Base-by-base conservation (phyloP, 768 basidiomycete species). In the Termitomyces sp. region DNA sequence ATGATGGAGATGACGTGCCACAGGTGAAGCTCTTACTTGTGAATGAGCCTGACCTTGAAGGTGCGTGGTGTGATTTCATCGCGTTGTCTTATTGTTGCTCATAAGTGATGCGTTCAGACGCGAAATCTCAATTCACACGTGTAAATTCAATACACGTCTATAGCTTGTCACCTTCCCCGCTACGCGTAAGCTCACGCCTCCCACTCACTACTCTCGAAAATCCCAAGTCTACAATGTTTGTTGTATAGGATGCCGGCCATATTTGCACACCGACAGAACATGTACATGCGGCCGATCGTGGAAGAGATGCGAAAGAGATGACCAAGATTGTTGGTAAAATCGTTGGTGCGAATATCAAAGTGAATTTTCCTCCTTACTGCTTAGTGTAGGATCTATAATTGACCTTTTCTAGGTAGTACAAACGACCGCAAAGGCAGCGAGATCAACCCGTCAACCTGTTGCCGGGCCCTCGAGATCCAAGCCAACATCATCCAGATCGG, bases 101-200 rank as follows among this genome's bases (percentile, higher is more conserved):
- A 54, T 52, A 14, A n/a, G 43, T n/a, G n/a, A 24, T 55, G 44
- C 30, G 55, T 58, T 45, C 19, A 89, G 90, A 63, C 53, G 74
- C 78, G 0, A 84, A 78, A 65, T 66, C 73, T 3, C 74, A 77
- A 48, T 90, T 85, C 60, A 60, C 65, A 0, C 75, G 72, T 24
- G 60, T 89, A n/a, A 64, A 75, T 58, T 79, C 79, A 1, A 71
- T 84, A 14, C 82, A 88, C 60, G 69, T 93, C 9, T 92, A 93
- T 66, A 82, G 87, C 63, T 64, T 93, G 30, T 83, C 89, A 0
- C 84, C 88, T 1, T 79, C 83, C 1, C 78, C 75, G 4, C 65
- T 91, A 38, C 75, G 72, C 24, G 88, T 84, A 65, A 52, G 84
- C 72, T n/a, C 22, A 12, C 14, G 26, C 35, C 30, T 57, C 17